Evolutionary conservation across 139 green algal species (phyloP).

Genomic region (Chlamydomonas applanata): DNA sequence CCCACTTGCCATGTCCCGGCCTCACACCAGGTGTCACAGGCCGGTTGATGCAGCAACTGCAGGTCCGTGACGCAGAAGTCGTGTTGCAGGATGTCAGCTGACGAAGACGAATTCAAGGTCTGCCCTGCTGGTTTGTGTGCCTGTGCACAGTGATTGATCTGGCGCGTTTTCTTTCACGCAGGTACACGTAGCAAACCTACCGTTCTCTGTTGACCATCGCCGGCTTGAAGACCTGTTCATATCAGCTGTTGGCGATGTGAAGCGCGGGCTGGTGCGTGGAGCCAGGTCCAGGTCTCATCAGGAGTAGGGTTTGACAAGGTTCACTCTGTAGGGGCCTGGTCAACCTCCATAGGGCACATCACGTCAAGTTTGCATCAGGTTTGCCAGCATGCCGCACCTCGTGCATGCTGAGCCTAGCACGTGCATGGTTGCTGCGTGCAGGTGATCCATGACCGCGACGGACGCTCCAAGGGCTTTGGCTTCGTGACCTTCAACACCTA

Average conservation of each 20-base stretch:
- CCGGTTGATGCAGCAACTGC: no score
- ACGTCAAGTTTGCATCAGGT: neutral
- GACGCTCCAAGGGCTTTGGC: constrained; percentile 7
- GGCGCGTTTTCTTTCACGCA: neutral
- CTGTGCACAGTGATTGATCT: no score
- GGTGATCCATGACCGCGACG: constrained; percentile 1
- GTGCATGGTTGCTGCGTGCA: neutral
- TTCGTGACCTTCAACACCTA: neutral
- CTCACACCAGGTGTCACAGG: no score
- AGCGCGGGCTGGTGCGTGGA: no score
- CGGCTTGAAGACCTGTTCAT: neutral
- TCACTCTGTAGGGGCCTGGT: no score
- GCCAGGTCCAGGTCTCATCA: no score
- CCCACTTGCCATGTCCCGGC: no score
- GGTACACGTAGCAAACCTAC: neutral
- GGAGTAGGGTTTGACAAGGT: no score
- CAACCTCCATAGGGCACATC: neutral
- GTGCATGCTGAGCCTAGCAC: neutral
- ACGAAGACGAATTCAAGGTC: no score
- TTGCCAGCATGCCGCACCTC: neutral
- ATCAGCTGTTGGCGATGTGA: neutral
- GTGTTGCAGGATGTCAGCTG: no score
- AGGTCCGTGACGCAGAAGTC: no score
- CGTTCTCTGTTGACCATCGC: neutral
- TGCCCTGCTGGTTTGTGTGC: no score